Base-by-base conservation (phyloP, 169 alveolate genomes). In the Theileria parva region DNA sequence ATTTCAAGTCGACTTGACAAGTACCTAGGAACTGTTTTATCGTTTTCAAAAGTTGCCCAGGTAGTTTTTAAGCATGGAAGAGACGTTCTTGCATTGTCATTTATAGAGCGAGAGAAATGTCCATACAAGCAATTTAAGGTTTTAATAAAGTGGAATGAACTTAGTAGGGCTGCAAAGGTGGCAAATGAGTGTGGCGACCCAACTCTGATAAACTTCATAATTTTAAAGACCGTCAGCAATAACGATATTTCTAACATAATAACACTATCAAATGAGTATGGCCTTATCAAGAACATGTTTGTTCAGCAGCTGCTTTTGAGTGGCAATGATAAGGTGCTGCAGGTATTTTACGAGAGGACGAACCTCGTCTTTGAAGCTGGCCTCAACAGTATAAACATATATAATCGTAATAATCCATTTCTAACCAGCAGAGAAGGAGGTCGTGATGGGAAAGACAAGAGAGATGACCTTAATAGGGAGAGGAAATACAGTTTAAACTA, bases 111-210 rank as follows among this genome's bases (percentile, higher is more conserved):
- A 15, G 88, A 81, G 25, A 51, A 71, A 13, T 61, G 85, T 57
- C 12, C 61, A 55, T 66, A 65, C 37, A 68, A 63, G 37, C 59
- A 60, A 50, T 81, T 74, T 59, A 66, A 59, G 48, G 51, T 68
- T 21, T 60, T 81, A 28, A 71, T 75, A 28, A 39, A 50, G 34
- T 81, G 88, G 88, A 66, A 68, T 23, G 81, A 81, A 28, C 80
- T 74, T 19, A 48, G 53, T 15, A 76, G 75, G 44, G 84, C 88
- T 11, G 85, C 76, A 17, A 27, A 53, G 6, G 75, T 81, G 11
- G 84, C 88, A 12, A 66, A 63, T 17, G 80, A 81, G n/a, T 65
- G 79, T 9, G 77, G 85, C 3, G 70, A 81, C 80, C 85, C 83
- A 15, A n/a, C 69, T 51, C 75, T 61, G 28, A 74, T 79, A 23